phyloP scores from a whole-genome alignment of 164 flowering plant species.

The Stephania cephalantha region DNA sequence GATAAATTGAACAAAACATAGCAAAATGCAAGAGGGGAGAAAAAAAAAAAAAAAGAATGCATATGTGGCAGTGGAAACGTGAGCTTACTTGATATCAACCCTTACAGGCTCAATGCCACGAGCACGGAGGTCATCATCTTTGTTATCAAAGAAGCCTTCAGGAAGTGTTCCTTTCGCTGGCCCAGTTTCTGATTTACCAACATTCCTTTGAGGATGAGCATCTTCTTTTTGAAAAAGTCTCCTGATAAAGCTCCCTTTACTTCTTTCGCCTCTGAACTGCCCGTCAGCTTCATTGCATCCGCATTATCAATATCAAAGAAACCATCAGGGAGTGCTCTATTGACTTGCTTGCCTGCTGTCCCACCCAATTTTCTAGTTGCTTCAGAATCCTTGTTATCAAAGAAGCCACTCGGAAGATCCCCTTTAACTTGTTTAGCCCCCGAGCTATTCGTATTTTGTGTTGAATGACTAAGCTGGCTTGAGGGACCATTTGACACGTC shows the following conservation, averaged over 20 bases:
- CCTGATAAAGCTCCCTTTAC: conserved; percentile 54
- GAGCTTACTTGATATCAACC: conserved; percentile 74
- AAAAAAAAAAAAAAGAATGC: background rate
- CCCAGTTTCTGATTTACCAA: conserved; percentile 36
- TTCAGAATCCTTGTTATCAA: background rate
- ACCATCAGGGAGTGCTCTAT: conserved; percentile 77
- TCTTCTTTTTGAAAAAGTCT: conserved; percentile 87
- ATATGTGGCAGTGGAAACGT: background rate
- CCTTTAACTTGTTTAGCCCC: background rate
- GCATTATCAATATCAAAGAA: conserved; percentile 89
- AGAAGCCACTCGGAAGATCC: background rate
- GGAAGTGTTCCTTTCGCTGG: conserved; percentile 69
- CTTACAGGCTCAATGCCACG: conserved; percentile 85
- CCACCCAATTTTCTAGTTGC: background rate
- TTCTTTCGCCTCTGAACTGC: conserved; percentile 33
- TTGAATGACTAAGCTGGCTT: conserved; percentile 15
- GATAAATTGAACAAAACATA: background rate
- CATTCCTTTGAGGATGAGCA: conserved; percentile 20
- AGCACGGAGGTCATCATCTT: conserved; percentile 91
- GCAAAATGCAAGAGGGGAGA: background rate
- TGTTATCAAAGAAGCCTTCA: conserved; percentile 90
- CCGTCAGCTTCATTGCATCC: conserved; percentile 4
- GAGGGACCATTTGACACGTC: conserved; percentile 18
- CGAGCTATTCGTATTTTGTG: background rate
- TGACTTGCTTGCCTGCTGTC: conserved; percentile 21